Evolutionary conservation across 2,329 filamentous ascomycete genomes (phyloP).

Genomic region (Cephalotrichum gorgonifer): DNA sequence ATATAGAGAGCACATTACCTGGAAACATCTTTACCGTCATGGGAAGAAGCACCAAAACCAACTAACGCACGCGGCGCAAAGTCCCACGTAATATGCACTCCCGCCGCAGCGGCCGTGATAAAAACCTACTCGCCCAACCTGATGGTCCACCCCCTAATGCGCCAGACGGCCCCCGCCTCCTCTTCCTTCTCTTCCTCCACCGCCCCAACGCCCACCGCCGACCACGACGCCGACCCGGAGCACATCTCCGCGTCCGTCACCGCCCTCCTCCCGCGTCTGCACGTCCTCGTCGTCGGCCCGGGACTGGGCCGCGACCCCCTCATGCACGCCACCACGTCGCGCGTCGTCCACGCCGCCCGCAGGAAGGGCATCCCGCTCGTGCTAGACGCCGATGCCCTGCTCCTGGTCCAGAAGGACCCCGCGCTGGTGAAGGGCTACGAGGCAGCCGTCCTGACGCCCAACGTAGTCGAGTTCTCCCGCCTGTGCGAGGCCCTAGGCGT

Average conservation of each 20-base stretch:
- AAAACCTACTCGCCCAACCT: constrained; percentile 97
- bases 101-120: constrained; percentile 75
- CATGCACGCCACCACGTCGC: constrained; percentile 78
- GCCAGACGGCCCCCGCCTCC: constrained; percentile 48
- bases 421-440: constrained; percentile 65
- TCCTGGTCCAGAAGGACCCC: constrained; percentile 65
- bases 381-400: constrained; percentile 82
- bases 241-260: constrained; percentile 59
- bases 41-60: not conserved
- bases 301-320: constrained; percentile 81
- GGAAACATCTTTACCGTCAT: no score
- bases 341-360: constrained; percentile 69
- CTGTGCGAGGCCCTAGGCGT: constrained; percentile 68
- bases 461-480: constrained; percentile 83
- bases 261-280: constrained; percentile 73
- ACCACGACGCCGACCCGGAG: constrained; percentile 42
- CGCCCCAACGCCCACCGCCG: constrained; percentile 4
- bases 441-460: constrained; percentile 83
- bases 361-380: constrained; percentile 68
- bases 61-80: constrained; percentile 18
- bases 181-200: constrained; percentile 13
- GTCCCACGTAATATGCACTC: constrained; percentile 95
- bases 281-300: constrained; percentile 87
- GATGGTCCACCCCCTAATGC: constrained; percentile 96
- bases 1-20: no score